Conservation (phyloP, 148 eudicot genomes). For the Vaccinium macrocarpon region DNA sequence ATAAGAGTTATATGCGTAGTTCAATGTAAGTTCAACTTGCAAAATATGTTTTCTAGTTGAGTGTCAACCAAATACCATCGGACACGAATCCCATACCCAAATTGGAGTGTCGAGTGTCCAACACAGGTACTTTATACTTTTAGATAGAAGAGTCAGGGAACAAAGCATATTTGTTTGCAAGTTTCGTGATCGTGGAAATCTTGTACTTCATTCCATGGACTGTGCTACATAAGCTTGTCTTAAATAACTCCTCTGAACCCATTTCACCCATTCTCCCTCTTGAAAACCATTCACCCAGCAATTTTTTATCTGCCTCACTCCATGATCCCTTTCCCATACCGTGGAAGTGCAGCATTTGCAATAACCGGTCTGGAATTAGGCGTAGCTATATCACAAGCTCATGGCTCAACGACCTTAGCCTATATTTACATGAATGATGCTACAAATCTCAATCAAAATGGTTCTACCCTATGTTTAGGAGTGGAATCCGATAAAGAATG, state of each 20-base stretch:
- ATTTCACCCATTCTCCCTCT: no score
- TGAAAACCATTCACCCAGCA: no score
- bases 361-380: neutral
- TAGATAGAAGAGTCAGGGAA: no score
- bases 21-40: no score
- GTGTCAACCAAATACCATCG: no score
- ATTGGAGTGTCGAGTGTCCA: no score
- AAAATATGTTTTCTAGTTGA: no score
- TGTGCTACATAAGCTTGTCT: no score
- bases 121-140: no score
- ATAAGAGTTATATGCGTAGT: no score
- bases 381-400: neutral
- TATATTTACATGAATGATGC: neutral
- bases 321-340: neutral
- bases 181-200: neutral
- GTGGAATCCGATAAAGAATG: neutral
- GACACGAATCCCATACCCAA: no score
- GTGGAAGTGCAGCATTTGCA: neutral
- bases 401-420: neutral
- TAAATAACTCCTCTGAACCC: no score
- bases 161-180: neutral
- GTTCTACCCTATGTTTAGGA: neutral
- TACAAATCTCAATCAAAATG: neutral
- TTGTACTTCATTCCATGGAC: neutral
- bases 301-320: neutral